A percentile compares a stretch with the other conserved stretches of the same genome.
Conservation (phyloP, 306 rosid species). For the Senna siamea region DNA sequence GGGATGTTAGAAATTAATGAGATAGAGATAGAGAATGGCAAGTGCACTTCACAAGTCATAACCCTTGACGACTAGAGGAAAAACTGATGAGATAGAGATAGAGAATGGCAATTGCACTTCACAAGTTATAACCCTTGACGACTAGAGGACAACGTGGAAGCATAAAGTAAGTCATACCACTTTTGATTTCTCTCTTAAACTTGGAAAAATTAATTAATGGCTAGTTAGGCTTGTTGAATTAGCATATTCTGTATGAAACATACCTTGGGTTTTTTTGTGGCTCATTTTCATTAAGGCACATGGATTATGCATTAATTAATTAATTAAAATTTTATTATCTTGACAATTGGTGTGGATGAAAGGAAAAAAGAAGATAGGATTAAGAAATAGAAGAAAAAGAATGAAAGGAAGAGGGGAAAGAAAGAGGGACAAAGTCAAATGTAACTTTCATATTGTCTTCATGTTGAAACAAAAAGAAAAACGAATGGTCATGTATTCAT, state of each 20-base stretch:
- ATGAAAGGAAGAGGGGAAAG: background rate
- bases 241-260: background rate
- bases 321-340: background rate
- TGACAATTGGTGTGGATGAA: slow-evolving; percentile 1
- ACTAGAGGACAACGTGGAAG: slow-evolving; percentile 1
- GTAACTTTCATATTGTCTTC: background rate
- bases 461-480: background rate
- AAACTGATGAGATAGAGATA: too few species aligned
- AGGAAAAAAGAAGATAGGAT: too few species aligned
- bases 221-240: slow-evolving; percentile 25
- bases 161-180: background rate
- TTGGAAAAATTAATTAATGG: slow-evolving; percentile 12
- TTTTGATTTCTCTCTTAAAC: background rate
- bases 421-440: background rate
- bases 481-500: background rate
- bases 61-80: background rate
- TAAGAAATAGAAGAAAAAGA: too few species aligned
- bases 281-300: slow-evolving; percentile 22
- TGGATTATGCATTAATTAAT: slow-evolving; percentile 8
- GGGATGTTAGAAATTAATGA: background rate
- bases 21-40: background rate
- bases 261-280: slow-evolving; percentile 11
- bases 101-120: background rate
- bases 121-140: background rate
- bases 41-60: background rate